phyloP scores from a whole-genome alignment of 139 green algal species.

The Chlorella sp. region DNA sequence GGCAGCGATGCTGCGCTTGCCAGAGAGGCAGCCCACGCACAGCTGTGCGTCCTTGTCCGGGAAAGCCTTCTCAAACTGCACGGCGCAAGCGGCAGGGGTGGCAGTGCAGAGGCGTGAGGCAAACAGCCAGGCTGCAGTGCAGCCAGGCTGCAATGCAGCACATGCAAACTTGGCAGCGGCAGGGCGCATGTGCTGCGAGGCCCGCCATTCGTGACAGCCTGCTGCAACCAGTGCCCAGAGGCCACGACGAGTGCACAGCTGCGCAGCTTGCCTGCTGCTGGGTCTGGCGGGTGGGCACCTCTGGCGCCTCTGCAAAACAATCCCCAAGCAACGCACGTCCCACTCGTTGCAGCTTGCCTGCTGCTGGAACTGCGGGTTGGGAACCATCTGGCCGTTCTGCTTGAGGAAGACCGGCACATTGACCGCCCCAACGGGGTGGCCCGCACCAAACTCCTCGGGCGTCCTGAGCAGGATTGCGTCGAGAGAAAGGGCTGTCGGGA shows the following conservation, averaged over 20 bases:
- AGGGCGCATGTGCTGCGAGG: background rate
- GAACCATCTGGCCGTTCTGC: background rate
- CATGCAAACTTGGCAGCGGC: background rate
- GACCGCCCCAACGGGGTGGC: conserved; percentile 29
- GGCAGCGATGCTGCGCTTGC: conserved; percentile 19
- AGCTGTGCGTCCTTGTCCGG: conserved; percentile 3
- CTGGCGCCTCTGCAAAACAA: too few relatives aligned
- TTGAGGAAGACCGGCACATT: conserved; percentile 47
- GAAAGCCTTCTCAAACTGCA: conserved; percentile 25
- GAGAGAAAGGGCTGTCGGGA: background rate
- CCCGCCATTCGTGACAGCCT: background rate
- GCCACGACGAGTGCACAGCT: too few relatives aligned
- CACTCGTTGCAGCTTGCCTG: background rate
- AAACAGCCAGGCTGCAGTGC: too few relatives aligned
- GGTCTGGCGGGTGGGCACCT: too few relatives aligned
- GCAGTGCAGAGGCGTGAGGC: too few relatives aligned
- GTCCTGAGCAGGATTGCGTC: conserved; percentile 1
- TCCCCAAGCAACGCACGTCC: background rate
- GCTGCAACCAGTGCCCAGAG: too few relatives aligned
- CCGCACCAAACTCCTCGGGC: conserved; percentile 35
- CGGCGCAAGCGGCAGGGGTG: background rate
- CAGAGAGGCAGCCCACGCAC: conserved; percentile 29
- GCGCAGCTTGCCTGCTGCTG: too few relatives aligned
- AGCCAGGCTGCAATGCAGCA: background rate
- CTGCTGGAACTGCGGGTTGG: conserved; percentile 32